Evolutionary conservation across 2,329 filamentous ascomycete genomes (phyloP), one percentile per base, ranked within the genome.

Genomic region (Stagonosporopsis chrysanthemi): DNA sequence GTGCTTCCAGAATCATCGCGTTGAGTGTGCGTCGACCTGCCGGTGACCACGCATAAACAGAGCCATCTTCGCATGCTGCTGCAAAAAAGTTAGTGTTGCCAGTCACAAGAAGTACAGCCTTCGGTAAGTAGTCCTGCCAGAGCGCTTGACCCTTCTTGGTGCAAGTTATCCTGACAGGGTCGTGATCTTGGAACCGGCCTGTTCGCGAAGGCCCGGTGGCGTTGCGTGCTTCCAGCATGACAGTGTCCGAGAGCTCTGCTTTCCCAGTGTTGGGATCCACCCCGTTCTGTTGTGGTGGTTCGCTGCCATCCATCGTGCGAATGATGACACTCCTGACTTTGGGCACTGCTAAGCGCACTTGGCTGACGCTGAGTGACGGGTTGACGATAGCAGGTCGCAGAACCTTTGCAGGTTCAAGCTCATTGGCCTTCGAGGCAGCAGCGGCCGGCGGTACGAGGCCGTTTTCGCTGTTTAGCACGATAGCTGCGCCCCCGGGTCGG

Each of bases 61-160:
- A 91, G 15, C 92, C 95, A 71, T 98, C 95, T 74, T 99, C 95
- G 69, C 93, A 97, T 9, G 90, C 93, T 15, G 90, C 94, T 0
- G 91, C 90, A 90, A 95, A 99, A 72, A 98, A 93, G 65, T 90
- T 88, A 67, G 89, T 88, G 75, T 92, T 98, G 2, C 92, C 96
- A 0, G 94, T 95, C 1, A 96, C 88, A 1, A 98, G 83, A n/a
- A 99, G 85, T 23, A 97, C 90, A 6, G 92, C 87, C 56, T 89
- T 86, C 0, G 94, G 93, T 14, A 99, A 80, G 68, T 91, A 99
- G 71, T 99, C 96, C 70, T 97, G 91, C 95, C 96, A 99, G 3
- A 98, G 77, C 1, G 90, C 82, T 53, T 88, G 87, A 4, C 92
- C 92, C 52, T 91, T 87, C 72, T 92, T 94, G 2, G 88, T 90